Conservation (phyloP, 768 basidiomycete genomes). For the Mycena kentingensis region DNA sequence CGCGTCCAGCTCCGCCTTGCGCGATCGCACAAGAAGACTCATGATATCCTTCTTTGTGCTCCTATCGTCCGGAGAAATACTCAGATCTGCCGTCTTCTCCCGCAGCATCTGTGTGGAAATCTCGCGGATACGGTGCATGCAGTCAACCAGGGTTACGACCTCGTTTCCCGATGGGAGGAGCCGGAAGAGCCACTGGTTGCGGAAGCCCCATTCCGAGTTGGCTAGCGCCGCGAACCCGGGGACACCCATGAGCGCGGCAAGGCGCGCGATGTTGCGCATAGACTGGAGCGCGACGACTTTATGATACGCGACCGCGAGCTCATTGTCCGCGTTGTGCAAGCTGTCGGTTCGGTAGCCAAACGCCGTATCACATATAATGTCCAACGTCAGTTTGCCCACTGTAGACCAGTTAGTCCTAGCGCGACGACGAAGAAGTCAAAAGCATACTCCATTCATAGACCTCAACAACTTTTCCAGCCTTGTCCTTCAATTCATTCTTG, state of each 20-base stretch:
- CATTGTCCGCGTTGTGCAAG: conserved; percentile 47
- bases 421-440: not conserved
- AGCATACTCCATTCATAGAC: conserved; percentile 51
- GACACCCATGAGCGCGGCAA: conserved; percentile 37
- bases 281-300: conserved; percentile 43
- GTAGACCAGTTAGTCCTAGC: not conserved
- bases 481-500: conserved; percentile 30
- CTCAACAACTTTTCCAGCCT: conserved; percentile 32
- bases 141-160: conserved; percentile 31
- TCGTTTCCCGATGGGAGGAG: not conserved
- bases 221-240: conserved; percentile 39
- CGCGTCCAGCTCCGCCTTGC: conserved; percentile 38
- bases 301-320: conserved; percentile 50
- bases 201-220: conserved; percentile 39
- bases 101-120: conserved; percentile 43
- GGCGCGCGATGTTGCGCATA: conserved; percentile 37
- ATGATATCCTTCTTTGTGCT: conserved; percentile 53
- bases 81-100: conserved; percentile 42
- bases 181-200: conserved; percentile 37
- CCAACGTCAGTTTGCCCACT: conserved; percentile 56
- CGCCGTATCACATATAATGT: conserved; percentile 53
- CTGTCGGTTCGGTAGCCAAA: conserved; percentile 51
- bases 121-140: conserved; percentile 44
- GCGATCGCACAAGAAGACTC: conserved; percentile 49
- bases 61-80: conserved; percentile 35